Evolutionary conservation across 2,329 filamentous ascomycete species (phyloP).

Genomic region (Karstenula rhodostoma): DNA sequence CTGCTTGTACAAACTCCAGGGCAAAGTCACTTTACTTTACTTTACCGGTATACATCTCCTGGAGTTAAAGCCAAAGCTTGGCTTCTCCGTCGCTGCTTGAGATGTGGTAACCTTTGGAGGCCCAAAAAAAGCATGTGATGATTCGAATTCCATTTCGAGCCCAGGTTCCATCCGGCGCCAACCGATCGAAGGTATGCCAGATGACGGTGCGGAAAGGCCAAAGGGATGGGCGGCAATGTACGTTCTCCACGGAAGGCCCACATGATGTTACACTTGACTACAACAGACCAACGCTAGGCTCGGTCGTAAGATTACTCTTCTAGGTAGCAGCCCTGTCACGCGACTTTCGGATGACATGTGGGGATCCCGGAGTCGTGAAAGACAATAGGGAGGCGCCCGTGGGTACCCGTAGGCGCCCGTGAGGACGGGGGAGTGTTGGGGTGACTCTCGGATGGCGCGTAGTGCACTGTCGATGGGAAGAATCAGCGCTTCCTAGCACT

Average conservation of each 20-base stretch:
- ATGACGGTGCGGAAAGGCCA: not conserved
- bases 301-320: not conserved
- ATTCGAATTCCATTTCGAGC: not conserved
- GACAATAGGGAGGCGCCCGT: no score
- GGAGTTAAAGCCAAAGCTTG: not conserved
- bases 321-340: not conserved
- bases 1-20: not conserved
- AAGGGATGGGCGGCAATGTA: slow-evolving; percentile 11
- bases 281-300: slow-evolving; percentile 3
- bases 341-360: not conserved
- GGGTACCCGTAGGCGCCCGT: no score
- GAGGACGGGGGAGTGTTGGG: no score
- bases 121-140: not conserved
- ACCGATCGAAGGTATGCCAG: not conserved
- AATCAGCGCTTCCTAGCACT: not conserved
- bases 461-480: not conserved
- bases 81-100: not conserved
- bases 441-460: not conserved
- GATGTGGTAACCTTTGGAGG: not conserved
- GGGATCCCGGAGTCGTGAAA: not conserved
- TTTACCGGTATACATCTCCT: not conserved
- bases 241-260: slow-evolving; percentile 1
- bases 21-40: not conserved
- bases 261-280: slow-evolving; percentile 11
- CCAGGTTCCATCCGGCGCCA: not conserved